Percentiles rank a stretch among this genome's conserved stretches.
These are phyloP conservation scores for Russula abietina DNA, from an alignment of 768 basidiomycete genomes.

Conservation along the genomic window DNA sequence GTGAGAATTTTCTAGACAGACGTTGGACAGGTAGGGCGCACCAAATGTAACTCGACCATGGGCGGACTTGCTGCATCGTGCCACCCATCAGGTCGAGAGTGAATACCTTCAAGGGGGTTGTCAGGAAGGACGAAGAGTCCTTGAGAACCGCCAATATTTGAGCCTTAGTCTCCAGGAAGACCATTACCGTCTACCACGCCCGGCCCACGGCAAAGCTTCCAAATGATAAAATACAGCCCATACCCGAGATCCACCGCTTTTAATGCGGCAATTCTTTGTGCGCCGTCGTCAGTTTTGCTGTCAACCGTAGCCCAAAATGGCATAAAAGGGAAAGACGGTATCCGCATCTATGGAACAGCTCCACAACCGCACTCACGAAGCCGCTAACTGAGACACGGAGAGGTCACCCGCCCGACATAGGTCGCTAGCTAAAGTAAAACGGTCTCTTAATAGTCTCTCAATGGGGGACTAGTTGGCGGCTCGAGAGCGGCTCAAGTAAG, in stretches of 20 bases:
- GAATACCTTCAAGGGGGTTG: neutral
- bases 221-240: neutral
- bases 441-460: neutral
- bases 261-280: neutral
- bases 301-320: neutral
- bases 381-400: too few species aligned
- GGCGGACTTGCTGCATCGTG: slow-evolving; percentile 14
- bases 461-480: neutral
- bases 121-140: neutral
- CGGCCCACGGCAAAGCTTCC: neutral
- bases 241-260: neutral
- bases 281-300: neutral
- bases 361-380: too few species aligned
- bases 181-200: neutral
- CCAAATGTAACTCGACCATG: slow-evolving; percentile 32
- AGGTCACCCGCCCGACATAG: too few species aligned
- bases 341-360: neutral
- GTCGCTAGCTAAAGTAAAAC: neutral
- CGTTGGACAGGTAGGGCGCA: slow-evolving; percentile 1
- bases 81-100: neutral
- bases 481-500: neutral
- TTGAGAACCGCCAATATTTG: neutral
- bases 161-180: neutral
- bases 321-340: neutral
- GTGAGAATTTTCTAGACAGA: neutral